Evolutionary conservation across 306 rosid species (phyloP), one percentile per base, ranked within the genome.

Genomic region (Leucaena leucocephala): DNA sequence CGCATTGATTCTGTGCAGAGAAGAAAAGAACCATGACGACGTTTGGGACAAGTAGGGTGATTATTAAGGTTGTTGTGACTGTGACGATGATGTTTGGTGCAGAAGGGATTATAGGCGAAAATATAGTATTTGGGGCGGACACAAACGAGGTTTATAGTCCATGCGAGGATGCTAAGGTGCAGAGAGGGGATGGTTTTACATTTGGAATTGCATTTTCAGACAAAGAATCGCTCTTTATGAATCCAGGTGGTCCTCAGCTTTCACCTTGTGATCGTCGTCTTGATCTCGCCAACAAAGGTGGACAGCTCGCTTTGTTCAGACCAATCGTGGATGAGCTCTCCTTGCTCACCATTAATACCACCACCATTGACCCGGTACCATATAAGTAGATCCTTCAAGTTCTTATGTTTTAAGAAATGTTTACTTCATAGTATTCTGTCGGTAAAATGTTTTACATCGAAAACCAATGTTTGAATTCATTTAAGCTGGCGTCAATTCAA

Each of bases 261-360:
- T 92, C 98, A 1, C 98, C 98, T 3, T 95, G 98, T 61, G 98
- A 95, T 80, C n/a, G 3, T 8, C 97, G 93, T 39, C 91, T 91
- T 0, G 45, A 79, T 11, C 89, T 92, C 14, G 1, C 88, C 2
- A 44, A 7, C 33, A 74, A 83, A 70, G 83, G 50, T 17, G 94
- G 94, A 27, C 87, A 83, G 16, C 79, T 89, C 55, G 88, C 92
- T 13, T 52, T 86, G 14, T 93, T 92, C 63, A 86, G 98, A 86
- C 98, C 98, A 4, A 88, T 75, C 55, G 91, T 92, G 3, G 98
- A 95, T 34, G 90, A 92, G 76, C 86, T 89, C 84, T 87, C 98
- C 7, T 61, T 90, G 6, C 95, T 95, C 10, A 85, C 91, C 72
- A 67, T 92, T 44, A 80, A 88, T 68, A 75, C 77, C 19, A 84